These are phyloP conservation scores for Penicillium freii DNA, from an alignment of 2,329 filamentous ascomycete species.

Conservation along the genomic window DNA sequence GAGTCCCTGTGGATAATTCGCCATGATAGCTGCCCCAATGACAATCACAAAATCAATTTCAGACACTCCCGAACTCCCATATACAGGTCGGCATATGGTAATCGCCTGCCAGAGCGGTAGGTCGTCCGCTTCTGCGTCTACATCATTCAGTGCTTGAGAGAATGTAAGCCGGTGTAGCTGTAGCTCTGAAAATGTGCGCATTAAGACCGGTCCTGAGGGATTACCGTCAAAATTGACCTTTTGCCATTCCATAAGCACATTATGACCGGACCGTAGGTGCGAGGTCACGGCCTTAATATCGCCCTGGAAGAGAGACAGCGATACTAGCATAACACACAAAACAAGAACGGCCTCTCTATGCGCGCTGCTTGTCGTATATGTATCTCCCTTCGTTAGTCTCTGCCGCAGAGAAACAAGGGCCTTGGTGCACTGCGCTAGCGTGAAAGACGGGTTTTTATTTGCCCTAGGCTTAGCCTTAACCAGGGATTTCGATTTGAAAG, in stretches of 20 bases:
- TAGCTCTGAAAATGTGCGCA: neutral
- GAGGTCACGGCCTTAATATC: neutral
- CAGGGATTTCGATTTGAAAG: neutral
- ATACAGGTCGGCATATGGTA: neutral
- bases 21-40: neutral
- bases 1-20: neutral
- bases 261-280: neutral
- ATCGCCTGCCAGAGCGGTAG: neutral
- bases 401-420: neutral
- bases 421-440: neutral
- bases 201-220: neutral
- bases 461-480: neutral
- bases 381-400: neutral
- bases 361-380: neutral
- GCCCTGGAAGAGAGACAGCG: neutral
- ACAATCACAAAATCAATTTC: neutral
- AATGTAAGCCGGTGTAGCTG: conserved; percentile 2
- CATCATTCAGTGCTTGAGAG: neutral
- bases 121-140: neutral
- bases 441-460: neutral
- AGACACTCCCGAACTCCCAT: neutral
- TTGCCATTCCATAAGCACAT: neutral
- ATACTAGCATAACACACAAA: neutral
- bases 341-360: conserved; percentile 1
- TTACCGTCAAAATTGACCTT: neutral